Evolutionary conservation across 164 flowering plant genomes (phyloP).

Genomic region (Vitis labrusca): DNA sequence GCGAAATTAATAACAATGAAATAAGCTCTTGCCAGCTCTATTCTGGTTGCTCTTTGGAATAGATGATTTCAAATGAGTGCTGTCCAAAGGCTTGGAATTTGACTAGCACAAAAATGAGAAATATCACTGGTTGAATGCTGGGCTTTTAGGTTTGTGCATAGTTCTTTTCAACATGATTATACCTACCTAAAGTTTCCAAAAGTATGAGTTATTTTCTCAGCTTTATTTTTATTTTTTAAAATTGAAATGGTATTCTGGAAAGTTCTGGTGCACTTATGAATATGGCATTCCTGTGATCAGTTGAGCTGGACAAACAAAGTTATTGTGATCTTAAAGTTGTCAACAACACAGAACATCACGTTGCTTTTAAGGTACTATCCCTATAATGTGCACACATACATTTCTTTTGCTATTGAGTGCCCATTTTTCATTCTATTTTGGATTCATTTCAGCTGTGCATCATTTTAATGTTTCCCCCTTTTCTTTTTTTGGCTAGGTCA

Average conservation of each 20-base stretch:
- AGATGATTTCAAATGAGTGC: no score
- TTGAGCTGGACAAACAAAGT: conserved; percentile 87
- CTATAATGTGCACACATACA: neutral
- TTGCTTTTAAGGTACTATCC: conserved; percentile 84
- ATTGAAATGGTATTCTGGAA: neutral
- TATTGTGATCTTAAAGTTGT: conserved; percentile 84
- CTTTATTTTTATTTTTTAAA: neutral
- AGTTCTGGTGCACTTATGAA: conserved; percentile 2
- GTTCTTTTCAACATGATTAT: no score
- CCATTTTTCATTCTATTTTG: neutral
- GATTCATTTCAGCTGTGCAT: neutral
- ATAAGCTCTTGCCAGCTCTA: no score
- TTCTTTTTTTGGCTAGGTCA: conserved; percentile 50
- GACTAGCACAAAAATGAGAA: no score
- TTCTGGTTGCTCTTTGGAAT: no score
- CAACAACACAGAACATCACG: conserved; percentile 76
- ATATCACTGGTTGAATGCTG: no score
- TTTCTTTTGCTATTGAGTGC: neutral
- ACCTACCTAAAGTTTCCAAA: no score
- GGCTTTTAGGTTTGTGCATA: no score
- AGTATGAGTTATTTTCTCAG: neutral
- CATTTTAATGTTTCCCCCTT: neutral
- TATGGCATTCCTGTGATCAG: conserved; percentile 38
- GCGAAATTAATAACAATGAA: no score
- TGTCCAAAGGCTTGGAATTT: no score